Conservation (phyloP, 805 yeast species). For the Debaryomyces tyrocola region DNA sequence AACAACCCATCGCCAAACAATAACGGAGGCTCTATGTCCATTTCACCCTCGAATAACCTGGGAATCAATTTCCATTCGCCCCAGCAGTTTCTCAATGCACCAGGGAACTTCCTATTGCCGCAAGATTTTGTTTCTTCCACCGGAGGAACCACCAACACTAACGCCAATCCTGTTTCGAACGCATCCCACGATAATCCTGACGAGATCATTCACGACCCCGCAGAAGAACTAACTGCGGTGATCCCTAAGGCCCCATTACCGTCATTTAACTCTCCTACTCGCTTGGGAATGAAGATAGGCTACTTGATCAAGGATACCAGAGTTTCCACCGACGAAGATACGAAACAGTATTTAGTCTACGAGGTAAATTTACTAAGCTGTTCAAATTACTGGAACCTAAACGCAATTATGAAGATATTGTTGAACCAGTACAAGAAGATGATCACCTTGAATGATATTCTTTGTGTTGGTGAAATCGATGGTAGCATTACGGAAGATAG, state of each 20-base stretch:
- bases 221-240: conserved; percentile 54
- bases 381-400: conserved; percentile 62
- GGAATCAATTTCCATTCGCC: conserved; percentile 37
- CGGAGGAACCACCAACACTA: not conserved
- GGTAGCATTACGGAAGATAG: conserved; percentile 9
- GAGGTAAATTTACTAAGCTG: conserved; percentile 74
- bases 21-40: conserved; percentile 16
- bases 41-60: conserved; percentile 28
- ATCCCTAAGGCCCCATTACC: conserved; percentile 63
- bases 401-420: conserved; percentile 53
- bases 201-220: conserved; percentile 44
- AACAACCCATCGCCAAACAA: conserved; percentile 25
- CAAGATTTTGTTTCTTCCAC: conserved; percentile 15
- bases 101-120: conserved; percentile 35
- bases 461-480: conserved; percentile 28
- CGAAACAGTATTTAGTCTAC: conserved; percentile 33
- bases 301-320: conserved; percentile 50
- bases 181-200: not conserved
- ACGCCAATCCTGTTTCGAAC: not conserved
- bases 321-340: not conserved
- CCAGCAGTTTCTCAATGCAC: conserved; percentile 33
- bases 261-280: conserved; percentile 65
- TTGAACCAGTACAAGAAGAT: conserved; percentile 63
- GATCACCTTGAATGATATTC: conserved; percentile 41
- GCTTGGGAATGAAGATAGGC: conserved; percentile 72